Base-by-base conservation (phyloP, 1,284 basidiomycete genomes). In the Cryptococcus jaspeensis region DNA sequence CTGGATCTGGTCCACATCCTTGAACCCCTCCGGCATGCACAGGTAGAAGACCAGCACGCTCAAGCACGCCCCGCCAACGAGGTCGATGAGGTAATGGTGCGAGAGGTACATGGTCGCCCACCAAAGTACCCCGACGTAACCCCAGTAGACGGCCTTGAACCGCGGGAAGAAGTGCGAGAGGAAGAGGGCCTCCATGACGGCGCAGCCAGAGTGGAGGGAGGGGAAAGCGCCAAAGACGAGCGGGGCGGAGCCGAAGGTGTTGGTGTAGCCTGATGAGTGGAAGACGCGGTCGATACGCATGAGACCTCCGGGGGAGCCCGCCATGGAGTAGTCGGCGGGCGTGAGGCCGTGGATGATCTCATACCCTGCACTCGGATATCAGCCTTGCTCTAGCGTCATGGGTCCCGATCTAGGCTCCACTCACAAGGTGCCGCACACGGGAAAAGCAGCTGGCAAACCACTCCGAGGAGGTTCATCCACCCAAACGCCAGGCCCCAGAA, bases 101-200 rank as follows among this genome's bases (percentile, higher is more conserved):
- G 90, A 92, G 66, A 95, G 86, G 80, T 96, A 96, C 95, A 99
- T 99, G 36, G 95, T 99, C 23, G 90, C 88, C 95, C 94, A 98
- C 78, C 96, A 99, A 1, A 99, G 83, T 36, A 92, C 80, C n/a
- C 84, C 86, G 2, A 86, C 86, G 76, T 99, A 98, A 0, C 78
- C 80, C 92, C 92, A 98, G 58, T 88, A 87, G 62, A 84, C 84
- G 1, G 78, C 67, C 56, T 73, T 74, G 66, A 82, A 82, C 63
- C 82, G 80, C 0, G 92, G 91, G 85, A 98, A 99, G 79, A 98
- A 98, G 79, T 99, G 93, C 35, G 88, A 86, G 61, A 96, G 80
- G 82, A 96, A 95, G 41, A 99, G 83, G 0, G 94, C 94, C 67
- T 92, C 91, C 68, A 97, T 85, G 6, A 95, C 97, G 0, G 91